Evolutionary conservation across 805 yeast species (phyloP).

Genomic region (Wickerhamiella alocasiicola): DNA sequence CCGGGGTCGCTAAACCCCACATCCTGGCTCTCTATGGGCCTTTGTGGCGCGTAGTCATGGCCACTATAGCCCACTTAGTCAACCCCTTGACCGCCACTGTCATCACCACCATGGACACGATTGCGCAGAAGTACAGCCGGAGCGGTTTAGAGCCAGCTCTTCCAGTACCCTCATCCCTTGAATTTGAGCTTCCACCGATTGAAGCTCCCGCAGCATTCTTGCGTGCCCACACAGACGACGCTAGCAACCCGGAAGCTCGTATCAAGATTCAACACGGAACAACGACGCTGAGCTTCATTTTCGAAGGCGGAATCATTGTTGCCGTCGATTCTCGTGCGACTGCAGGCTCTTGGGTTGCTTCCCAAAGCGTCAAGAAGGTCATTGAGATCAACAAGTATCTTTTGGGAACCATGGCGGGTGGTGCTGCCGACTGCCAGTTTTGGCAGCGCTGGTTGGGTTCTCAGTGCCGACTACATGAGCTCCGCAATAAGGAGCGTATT

Average conservation of each 20-base stretch:
- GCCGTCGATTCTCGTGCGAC: conserved; percentile 98
- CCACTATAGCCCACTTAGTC: too few species aligned
- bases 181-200: conserved; percentile 61
- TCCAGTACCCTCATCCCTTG: conserved; percentile 1
- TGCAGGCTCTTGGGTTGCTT: conserved; percentile 95
- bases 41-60: too few species aligned
- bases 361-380: conserved; percentile 95
- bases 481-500: conserved; percentile 88
- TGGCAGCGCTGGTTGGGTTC: conserved; percentile 99
- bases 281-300: conserved; percentile 93
- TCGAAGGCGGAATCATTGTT: conserved; percentile 85
- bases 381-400: conserved; percentile 91
- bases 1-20: too few species aligned
- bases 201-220: conserved; percentile 83
- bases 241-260: conserved; percentile 80
- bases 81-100: too few species aligned
- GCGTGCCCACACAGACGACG: conserved; percentile 97
- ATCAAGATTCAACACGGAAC: conserved; percentile 98
- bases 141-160: neutral
- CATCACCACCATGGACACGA: conserved; percentile 8
- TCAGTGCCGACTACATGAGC: conserved; percentile 89
- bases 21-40: too few species aligned
- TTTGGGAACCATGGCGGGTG: conserved; percentile 98
- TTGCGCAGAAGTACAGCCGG: conserved; percentile 6
- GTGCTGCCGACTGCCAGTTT: conserved; percentile 98